Evolutionary conservation across 2,329 filamentous ascomycete species (phyloP), one percentile per base, ranked within the genome.

Genomic region (Aspergillus versicolor): DNA sequence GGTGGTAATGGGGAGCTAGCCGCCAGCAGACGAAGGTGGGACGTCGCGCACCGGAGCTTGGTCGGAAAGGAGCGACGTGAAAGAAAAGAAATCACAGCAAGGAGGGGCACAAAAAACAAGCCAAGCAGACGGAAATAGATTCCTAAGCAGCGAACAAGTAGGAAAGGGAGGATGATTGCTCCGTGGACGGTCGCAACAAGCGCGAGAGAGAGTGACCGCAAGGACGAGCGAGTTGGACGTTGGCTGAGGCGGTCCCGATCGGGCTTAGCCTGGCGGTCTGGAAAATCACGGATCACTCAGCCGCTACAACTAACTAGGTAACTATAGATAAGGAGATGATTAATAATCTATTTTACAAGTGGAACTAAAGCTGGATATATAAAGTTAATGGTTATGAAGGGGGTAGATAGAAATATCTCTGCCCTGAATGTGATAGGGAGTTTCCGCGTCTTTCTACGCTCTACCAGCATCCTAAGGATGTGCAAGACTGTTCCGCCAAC

Each of bases 31-130:
- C 42, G 51, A 24, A 53, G 51, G 63, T 65, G 56, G 63, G 60
- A 64, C 58, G 62, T 59, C 44, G 59, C 59, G 61, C 53, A 60
- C 59, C 56, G 48, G 51, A 56, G 54, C 52, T 60, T 46, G 52
- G 56, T 56, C 42, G 52, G 38, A 63, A 65, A 64, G 57, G 64
- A 64, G 61, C 48, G 62, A 62, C 64, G 53, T 55, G 54, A 49
- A 57, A 24, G 46, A 19, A 30, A 58, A 13, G 34, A 44, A 52
- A 43, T 41, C 52, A 53, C 24, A 45, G 52, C 32, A 47, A 32
- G 45, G 46, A 52, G 27, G 44, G 37, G 27, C 24, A 48, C 22
- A 34, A 53, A 53, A 21, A 13, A 22, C 54, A 34, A 50, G 48
- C 51, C 56, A 59, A 56, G 57, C 52, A 61, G 58, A 60, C 45